Evolutionary conservation across 108 stramenopile species (phyloP), one percentile per base, ranked within the genome.

Genomic region (Asterionellopsis glacialis): DNA sequence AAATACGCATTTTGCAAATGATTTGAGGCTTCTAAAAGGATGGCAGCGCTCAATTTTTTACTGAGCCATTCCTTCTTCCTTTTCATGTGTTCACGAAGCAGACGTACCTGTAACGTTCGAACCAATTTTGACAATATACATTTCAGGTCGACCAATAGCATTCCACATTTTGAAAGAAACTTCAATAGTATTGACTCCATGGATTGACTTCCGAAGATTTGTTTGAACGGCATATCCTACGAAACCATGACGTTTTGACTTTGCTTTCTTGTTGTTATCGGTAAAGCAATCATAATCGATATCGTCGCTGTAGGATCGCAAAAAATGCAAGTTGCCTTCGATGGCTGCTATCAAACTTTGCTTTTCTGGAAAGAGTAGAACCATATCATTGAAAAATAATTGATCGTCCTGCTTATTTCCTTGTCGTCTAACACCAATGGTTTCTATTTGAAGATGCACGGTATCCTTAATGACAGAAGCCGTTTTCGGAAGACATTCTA

Each of bases 11-110:
- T n/a, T n/a, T n/a, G n/a, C n/a, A n/a, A n/a, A n/a, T n/a, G n/a
- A n/a, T n/a, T n/a, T n/a, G n/a, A n/a, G n/a, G n/a, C n/a, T n/a
- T n/a, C n/a, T n/a, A n/a, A n/a, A n/a, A n/a, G n/a, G n/a, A n/a
- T n/a, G n/a, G n/a, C n/a, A n/a, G n/a, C n/a, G n/a, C n/a, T 49
- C 86, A 65, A 11, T 74, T 64, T 22, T 70, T 50, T 59, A 87
- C 84, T 2, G 78, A 51, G 45, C 87, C 82, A 11, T 88, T 85
- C 22, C 2, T 7, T 33, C 33, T 7, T 7, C 33, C 33, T 33
- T 5, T 33, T 33, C 7, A 5, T 33, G 33, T 7, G 2, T 33
- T 11, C 16, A 39, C 16, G n/a, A 21, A 18, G 7, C 18, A 11
- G 1, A 15, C 70, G 70, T 44, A 76, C 75, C 69, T 49, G 77